Percentiles rank a stretch among this genome's conserved stretches.
Evolutionary conservation across 1,284 basidiomycete species (phyloP).

Genomic region (Leccinum angustisporum): DNA sequence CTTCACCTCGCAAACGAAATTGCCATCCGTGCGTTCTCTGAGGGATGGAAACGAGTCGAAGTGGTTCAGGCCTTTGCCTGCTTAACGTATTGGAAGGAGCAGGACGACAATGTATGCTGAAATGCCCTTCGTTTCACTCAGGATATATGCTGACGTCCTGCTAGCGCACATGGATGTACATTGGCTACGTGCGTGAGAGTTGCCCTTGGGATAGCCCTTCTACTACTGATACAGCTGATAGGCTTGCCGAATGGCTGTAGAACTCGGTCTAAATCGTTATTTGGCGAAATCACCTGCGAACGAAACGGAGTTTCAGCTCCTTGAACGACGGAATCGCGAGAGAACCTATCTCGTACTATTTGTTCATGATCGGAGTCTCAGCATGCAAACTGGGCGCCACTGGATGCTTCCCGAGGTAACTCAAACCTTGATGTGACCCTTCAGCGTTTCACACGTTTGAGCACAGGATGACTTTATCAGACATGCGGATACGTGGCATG

Average conservation of each 20-base stretch:
- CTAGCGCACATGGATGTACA: constrained; percentile 80
- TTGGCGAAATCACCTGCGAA: constrained; percentile 49
- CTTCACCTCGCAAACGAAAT: constrained; percentile 70
- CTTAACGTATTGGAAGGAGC: constrained; percentile 85
- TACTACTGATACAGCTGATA: constrained; percentile 31
- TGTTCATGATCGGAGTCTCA: constrained; percentile 79
- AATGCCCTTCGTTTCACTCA: constrained; percentile 9
- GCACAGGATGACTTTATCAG: constrained; percentile 63
- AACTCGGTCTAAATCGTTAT: constrained; percentile 73
- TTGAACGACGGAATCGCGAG: constrained; percentile 78
- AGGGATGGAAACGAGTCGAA: constrained; percentile 75
- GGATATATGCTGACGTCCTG: constrained; percentile 22
- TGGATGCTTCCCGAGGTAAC: constrained; percentile 79
- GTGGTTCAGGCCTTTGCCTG: constrained; percentile 83
- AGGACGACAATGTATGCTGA: constrained; percentile 66
- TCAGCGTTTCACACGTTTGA: constrained; percentile 11
- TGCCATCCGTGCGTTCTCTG: constrained; percentile 72
- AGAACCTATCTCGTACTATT: constrained; percentile 81
- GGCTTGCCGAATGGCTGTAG: constrained; percentile 85
- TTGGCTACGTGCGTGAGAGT: constrained; percentile 64
- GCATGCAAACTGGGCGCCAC: constrained; percentile 77
- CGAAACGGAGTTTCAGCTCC: constrained; percentile 61
- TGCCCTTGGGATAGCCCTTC: background rate
- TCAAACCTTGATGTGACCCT: constrained; percentile 1
- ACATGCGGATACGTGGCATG: constrained; percentile 68